Evolutionary conservation across 768 basidiomycete genomes (phyloP), one percentile per base, ranked within the genome.

Genomic region (Boletus reticuloceps): DNA sequence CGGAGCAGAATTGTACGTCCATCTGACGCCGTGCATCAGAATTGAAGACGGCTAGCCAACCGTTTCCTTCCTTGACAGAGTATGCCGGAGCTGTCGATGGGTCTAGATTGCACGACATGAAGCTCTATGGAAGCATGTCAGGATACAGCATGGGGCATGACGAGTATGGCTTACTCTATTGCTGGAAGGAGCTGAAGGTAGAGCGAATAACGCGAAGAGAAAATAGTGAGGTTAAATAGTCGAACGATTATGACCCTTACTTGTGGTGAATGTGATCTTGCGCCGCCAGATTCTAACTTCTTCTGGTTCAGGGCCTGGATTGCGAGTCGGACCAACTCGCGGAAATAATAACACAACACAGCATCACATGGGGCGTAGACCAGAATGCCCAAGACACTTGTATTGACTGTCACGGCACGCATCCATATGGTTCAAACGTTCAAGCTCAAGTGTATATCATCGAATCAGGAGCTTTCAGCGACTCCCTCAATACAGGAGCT

Each of bases 1-100:
- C 88, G 67, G 92, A 89, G 43, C 87, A 80, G 50, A 80, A 64
- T n/a, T 71, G 69, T 32, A 82, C 78, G 56, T 83, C 81, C 61
- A 83, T 73, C 63, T 76, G 73, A 61, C 79, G 77, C 12, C 58
- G 68, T 17, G 74, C 75, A 49, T 77, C 75, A 47, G 78, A 75
- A 64, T 79, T 82, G 73, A 81, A 82, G 39, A 81, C 74, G 17
- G 77, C 79, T 36, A 80, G 68, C 82, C 82, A 83, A 39, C 82
- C 81, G 27, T 66, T 60, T 6, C 80, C 80, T 59, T 82, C 79
- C 66, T 82, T 74, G 57, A 74, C 47, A 25, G 64, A 69, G 49
- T 67, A 67, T 12, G 65, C 49, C 8, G 64, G 71, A 17, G 64
- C 64, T 6, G 65, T 71, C 17, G 51, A 44, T 9, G 67, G 69